Evolutionary conservation across 1,139 yeast species (phyloP).

Genomic region (Scheffersomyces stambukii): DNA sequence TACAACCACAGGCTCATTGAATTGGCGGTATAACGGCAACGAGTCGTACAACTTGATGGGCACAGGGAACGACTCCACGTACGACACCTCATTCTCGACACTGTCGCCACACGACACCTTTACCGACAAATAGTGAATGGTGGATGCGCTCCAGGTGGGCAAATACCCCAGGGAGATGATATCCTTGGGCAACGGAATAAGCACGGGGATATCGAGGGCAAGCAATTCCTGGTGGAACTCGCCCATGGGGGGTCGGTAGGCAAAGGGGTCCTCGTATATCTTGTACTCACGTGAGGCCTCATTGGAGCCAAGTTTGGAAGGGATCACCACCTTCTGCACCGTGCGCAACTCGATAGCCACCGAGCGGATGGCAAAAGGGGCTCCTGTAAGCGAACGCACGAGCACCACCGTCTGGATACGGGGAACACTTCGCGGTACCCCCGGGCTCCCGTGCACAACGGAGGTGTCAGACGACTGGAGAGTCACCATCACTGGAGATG

Average conservation of each 20-base stretch:
- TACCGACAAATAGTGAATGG: slow-evolving; percentile 34
- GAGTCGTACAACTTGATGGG: slow-evolving; percentile 49
- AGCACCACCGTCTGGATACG: slow-evolving; percentile 42
- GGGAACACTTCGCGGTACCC: slow-evolving; percentile 56
- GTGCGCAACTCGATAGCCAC: slow-evolving; percentile 37
- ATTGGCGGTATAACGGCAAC: slow-evolving; percentile 50
- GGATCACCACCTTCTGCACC: slow-evolving; percentile 34
- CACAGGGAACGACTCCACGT: slow-evolving; percentile 40
- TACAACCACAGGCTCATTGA: slow-evolving; percentile 46
- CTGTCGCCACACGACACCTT: slow-evolving; percentile 31
- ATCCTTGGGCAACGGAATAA: slow-evolving; percentile 56
- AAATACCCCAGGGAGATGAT: slow-evolving; percentile 43
- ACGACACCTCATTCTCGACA: slow-evolving; percentile 26
- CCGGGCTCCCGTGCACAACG: slow-evolving; percentile 59
- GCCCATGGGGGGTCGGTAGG: slow-evolving; percentile 35
- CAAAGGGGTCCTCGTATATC: slow-evolving; percentile 32
- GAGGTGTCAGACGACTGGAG: slow-evolving; percentile 46
- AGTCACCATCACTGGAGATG: slow-evolving; percentile 27
- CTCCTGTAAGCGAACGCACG: slow-evolving; percentile 34
- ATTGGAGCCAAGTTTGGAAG: slow-evolving; percentile 41
- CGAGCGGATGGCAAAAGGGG: slow-evolving; percentile 34
- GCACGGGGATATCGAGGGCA: slow-evolving; percentile 57
- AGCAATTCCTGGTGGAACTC: slow-evolving; percentile 34
- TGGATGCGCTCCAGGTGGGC: slow-evolving; percentile 37
- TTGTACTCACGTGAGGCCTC: slow-evolving; percentile 33